These are phyloP conservation scores for Barbatosphaeria neglecta DNA, from an alignment of 495 filamentous ascomycete species.

Conservation along the genomic window DNA sequence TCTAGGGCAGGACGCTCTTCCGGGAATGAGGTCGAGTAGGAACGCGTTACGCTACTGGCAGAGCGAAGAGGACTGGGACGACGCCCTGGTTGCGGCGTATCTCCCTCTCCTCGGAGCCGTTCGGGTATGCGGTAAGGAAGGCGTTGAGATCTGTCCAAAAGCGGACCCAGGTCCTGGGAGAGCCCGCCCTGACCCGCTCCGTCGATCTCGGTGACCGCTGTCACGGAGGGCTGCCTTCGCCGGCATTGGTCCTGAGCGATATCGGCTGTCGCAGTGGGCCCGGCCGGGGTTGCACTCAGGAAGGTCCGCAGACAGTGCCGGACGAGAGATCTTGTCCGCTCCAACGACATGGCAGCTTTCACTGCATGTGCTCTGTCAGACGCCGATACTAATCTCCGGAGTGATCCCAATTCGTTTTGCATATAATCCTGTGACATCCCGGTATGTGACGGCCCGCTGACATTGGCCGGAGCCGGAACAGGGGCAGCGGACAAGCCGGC, in stretches of 20 bases:
- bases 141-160: neutral
- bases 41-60: constrained; percentile 10
- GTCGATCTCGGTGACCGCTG: neutral
- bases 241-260: neutral
- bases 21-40: constrained; percentile 28
- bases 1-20: constrained; percentile 16
- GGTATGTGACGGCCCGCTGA: neutral
- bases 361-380: neutral
- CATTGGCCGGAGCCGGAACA: neutral
- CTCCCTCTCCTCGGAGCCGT: neutral
- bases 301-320: constrained; percentile 17
- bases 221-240: neutral
- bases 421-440: neutral
- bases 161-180: neutral
- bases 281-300: constrained; percentile 4
- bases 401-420: constrained; percentile 1
- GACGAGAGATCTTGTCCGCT: constrained; percentile 18
- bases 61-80: constrained; percentile 20
- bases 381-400: neutral
- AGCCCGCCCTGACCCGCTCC: neutral
- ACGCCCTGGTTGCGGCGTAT: constrained; percentile 1
- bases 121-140: neutral
- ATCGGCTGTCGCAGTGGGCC: neutral
- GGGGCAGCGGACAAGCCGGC: constrained; percentile 7
- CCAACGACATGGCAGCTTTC: constrained; percentile 14